Conservation (phyloP, 129 eudicot species). For the Smallanthus sonchifolius region DNA sequence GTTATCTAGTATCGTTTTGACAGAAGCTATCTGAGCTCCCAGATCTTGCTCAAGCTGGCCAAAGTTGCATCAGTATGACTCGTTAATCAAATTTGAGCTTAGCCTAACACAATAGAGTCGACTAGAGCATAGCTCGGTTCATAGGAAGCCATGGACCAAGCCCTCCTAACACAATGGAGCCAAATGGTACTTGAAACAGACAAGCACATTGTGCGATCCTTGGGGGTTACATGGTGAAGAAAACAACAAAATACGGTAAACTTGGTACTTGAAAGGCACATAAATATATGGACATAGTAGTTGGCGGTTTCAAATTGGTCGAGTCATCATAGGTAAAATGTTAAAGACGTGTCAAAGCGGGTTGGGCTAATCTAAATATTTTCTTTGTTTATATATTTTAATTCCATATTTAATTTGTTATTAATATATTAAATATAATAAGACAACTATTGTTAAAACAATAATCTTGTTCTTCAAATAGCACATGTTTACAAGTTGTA, state of each 20-base stretch:
- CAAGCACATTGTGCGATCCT: neutral
- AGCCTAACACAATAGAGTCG: neutral
- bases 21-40: neutral
- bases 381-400: too few species aligned
- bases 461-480: neutral
- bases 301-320: neutral
- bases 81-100: neutral
- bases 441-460: neutral
- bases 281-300: neutral
- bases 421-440: neutral
- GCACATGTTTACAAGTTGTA: neutral
- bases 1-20: neutral
- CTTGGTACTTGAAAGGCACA: neutral
- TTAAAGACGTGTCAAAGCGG: neutral
- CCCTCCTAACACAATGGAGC: neutral
- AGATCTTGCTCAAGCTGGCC: neutral
- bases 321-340: neutral
- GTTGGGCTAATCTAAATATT: too few species aligned
- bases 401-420: too few species aligned
- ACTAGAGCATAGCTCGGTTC: neutral
- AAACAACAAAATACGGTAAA: neutral
- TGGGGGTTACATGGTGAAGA: neutral
- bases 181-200: neutral
- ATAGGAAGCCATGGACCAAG: neutral
- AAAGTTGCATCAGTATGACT: neutral